Percentiles rank a stretch among this genome's conserved stretches.
Conservation (phyloP, 805 yeast species). For the Tetrapisispora namnaoensis region DNA sequence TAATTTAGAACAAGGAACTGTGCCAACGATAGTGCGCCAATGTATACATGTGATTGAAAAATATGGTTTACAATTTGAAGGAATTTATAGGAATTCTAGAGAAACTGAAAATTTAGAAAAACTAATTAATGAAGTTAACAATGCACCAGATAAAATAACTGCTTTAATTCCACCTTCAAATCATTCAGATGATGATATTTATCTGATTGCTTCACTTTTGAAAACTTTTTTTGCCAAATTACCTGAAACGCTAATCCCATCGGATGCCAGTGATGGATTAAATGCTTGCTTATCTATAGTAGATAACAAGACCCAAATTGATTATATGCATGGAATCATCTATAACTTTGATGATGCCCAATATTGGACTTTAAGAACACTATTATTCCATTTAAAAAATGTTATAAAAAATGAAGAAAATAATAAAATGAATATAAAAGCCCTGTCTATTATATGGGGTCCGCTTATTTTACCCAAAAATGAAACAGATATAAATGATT, state of each 20-base stretch:
- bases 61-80: slow-evolving; percentile 78
- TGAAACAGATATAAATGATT: slow-evolving; percentile 58
- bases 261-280: slow-evolving; percentile 20
- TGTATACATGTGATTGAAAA: slow-evolving; percentile 81
- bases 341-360: slow-evolving; percentile 90
- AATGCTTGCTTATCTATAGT: slow-evolving; percentile 55
- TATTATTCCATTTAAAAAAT: slow-evolving; percentile 75
- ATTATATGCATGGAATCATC: slow-evolving; percentile 73
- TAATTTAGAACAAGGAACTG: slow-evolving; percentile 79
- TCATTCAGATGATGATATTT: slow-evolving; percentile 70
- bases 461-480: slow-evolving; percentile 70
- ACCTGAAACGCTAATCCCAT: slow-evolving; percentile 46
- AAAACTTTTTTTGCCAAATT: slow-evolving; percentile 74
- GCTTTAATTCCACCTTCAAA: slow-evolving; percentile 45
- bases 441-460: slow-evolving; percentile 90
- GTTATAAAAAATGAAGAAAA: slow-evolving; percentile 51
- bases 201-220: slow-evolving; percentile 75
- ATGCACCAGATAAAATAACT: slow-evolving; percentile 57
- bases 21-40: slow-evolving; percentile 81
- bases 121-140: slow-evolving; percentile 61
- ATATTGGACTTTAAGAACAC: slow-evolving; percentile 78
- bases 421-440: slow-evolving; percentile 75
- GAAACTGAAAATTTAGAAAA: slow-evolving; percentile 63
- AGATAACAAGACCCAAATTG: slow-evolving; percentile 55
- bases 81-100: slow-evolving; percentile 80